Evolutionary conservation across 2,329 filamentous ascomycete species (phyloP).

Genomic region (Hymenoscyphus occultus): DNA sequence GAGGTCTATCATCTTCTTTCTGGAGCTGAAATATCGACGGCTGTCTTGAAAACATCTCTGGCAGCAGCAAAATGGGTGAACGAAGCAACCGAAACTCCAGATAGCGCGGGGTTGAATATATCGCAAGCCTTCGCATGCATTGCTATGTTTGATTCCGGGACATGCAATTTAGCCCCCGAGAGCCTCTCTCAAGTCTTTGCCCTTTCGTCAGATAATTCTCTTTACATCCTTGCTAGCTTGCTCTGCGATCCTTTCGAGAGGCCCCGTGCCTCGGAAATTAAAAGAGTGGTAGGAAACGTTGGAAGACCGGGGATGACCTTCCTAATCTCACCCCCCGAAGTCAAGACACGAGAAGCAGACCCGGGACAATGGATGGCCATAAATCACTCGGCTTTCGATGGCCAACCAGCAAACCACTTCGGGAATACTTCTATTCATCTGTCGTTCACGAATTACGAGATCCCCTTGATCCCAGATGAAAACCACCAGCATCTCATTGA

Average conservation of each 20-base stretch:
- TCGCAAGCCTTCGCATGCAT: conserved; percentile 10
- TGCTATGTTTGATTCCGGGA: conserved; percentile 17
- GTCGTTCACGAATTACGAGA: conserved; percentile 11
- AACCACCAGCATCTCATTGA: conserved; percentile 19
- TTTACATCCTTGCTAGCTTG: conserved; percentile 27
- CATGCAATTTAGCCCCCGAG: conserved; percentile 5
- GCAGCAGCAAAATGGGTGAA: conserved; percentile 6
- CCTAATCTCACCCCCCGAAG: conserved; percentile 16
- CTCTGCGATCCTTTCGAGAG: conserved; percentile 27
- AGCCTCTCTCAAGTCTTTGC: conserved; percentile 21
- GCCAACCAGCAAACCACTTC: background rate
- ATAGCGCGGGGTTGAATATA: background rate
- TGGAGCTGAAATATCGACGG: conserved; percentile 14
- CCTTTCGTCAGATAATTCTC: conserved; percentile 30
- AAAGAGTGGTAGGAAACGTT: conserved; percentile 29
- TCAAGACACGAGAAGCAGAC: conserved; percentile 12
- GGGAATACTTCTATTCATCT: conserved; percentile 5
- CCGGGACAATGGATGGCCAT: conserved; percentile 17
- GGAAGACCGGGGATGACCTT: conserved; percentile 18
- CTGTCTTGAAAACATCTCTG: conserved; percentile 8
- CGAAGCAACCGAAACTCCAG: background rate
- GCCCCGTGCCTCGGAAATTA: conserved; percentile 13
- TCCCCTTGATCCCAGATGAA: conserved; percentile 15
- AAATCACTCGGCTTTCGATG: conserved; percentile 4
- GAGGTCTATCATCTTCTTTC: conserved; percentile 14